These are phyloP conservation scores for Rhododendron griersonianum DNA, from an alignment of 148 eudicot genomes.

Conservation along the genomic window DNA sequence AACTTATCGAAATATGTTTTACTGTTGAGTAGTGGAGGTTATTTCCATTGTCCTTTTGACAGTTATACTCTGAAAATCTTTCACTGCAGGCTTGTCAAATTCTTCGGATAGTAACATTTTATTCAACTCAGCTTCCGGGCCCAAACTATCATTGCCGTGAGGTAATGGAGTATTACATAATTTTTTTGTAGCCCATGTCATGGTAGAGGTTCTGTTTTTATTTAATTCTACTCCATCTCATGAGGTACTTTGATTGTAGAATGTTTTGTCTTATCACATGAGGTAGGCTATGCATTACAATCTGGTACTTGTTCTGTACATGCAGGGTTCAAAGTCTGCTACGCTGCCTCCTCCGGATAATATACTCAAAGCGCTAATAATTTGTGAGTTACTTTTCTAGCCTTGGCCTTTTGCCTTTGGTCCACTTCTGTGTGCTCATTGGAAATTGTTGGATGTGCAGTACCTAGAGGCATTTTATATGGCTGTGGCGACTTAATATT, in stretches of 20 bases:
- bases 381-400: constrained; percentile 41
- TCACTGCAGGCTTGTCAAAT: constrained; percentile 70
- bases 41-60: not conserved
- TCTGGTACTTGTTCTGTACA: not conserved
- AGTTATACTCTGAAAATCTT: not conserved
- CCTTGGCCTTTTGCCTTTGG: not conserved
- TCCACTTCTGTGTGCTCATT: not conserved
- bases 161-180: constrained; percentile 33
- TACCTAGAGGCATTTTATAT: constrained; percentile 74
- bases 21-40: not conserved
- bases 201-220: not conserved
- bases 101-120: constrained; percentile 80
- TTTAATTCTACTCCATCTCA: not conserved
- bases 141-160: constrained; percentile 98
- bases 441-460: constrained; percentile 39
- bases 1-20: not conserved
- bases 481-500: constrained; percentile 98
- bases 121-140: constrained; percentile 95
- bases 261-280: not conserved
- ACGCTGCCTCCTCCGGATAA: constrained; percentile 67
- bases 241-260: not conserved
- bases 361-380: constrained; percentile 46
- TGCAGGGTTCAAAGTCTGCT: constrained; percentile 82
- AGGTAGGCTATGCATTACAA: not conserved
- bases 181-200: not conserved